These are phyloP conservation scores for Austroboletus niveus DNA, from an alignment of 1,284 basidiomycete genomes.

Conservation along the genomic window DNA sequence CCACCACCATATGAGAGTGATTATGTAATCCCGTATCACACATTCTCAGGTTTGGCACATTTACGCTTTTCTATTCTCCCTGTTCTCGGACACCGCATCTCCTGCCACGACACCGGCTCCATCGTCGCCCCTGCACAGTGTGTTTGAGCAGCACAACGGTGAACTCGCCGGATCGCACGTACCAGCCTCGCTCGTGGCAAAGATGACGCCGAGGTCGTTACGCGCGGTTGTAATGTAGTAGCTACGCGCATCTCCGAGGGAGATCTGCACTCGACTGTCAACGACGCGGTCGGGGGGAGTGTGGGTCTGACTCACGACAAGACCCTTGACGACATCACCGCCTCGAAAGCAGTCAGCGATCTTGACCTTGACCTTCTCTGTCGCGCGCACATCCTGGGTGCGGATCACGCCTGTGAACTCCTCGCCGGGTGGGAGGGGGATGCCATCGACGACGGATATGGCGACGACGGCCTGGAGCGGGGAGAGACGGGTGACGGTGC, in stretches of 20 bases:
- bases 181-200: conserved; percentile 82
- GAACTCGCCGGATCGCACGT: conserved; percentile 17
- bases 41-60: conserved; percentile 81
- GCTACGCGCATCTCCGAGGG: conserved; percentile 87
- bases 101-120: conserved; percentile 86
- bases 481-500: conserved; percentile 82
- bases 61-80: conserved; percentile 82
- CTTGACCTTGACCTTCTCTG: conserved; percentile 91
- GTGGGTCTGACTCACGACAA: conserved; percentile 68
- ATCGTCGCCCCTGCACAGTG: conserved; percentile 62
- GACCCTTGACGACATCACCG: conserved; percentile 91
- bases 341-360: conserved; percentile 94
- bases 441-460: conserved; percentile 87
- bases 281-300: neutral
- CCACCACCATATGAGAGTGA: conserved; percentile 13
- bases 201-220: conserved; percentile 92
- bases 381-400: conserved; percentile 87
- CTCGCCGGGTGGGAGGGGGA: conserved; percentile 86
- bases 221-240: conserved; percentile 95
- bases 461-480: conserved; percentile 86
- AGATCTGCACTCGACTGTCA: conserved; percentile 57
- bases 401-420: conserved; percentile 94
- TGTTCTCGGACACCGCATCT: conserved; percentile 87
- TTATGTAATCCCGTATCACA: conserved; percentile 37
- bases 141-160: conserved; percentile 1